Evolutionary conservation across 2,329 filamentous ascomycete species (phyloP).

Genomic region (Bisporella sp.): DNA sequence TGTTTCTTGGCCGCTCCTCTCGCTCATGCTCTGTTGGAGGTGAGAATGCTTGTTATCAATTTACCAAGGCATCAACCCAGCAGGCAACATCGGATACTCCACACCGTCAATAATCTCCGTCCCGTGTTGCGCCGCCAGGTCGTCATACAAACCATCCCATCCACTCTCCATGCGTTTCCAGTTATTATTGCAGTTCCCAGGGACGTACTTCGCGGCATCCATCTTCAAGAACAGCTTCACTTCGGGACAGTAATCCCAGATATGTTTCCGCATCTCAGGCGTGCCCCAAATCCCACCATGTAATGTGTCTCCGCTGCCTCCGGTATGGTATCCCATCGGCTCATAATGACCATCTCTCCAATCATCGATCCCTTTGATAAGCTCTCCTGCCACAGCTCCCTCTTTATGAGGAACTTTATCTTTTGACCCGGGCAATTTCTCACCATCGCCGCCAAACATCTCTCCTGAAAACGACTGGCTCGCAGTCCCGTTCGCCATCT

Average conservation of each 20-base stretch:
- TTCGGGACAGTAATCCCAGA: constrained; percentile 52
- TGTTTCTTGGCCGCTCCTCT: too few species aligned
- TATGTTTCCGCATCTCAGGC: constrained; percentile 38
- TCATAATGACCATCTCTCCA: constrained; percentile 46
- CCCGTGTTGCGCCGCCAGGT: neutral
- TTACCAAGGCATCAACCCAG: constrained; percentile 24
- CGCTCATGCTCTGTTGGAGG: too few species aligned
- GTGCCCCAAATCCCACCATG: constrained; percentile 43
- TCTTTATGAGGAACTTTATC: constrained; percentile 12
- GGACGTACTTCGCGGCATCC: constrained; percentile 45
- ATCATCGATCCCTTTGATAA: constrained; percentile 38
- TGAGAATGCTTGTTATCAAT: neutral
- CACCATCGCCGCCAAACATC: constrained; percentile 32
- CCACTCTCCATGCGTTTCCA: constrained; percentile 36
- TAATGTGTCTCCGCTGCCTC: constrained; percentile 39
- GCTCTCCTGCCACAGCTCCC: constrained; percentile 18
- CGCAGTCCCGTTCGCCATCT: constrained; percentile 44
- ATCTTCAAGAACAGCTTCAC: constrained; percentile 50
- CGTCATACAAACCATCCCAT: constrained; percentile 15
- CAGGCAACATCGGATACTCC: constrained; percentile 25
- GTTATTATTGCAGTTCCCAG: constrained; percentile 36
- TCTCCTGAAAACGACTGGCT: constrained; percentile 45
- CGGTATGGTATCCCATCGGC: constrained; percentile 53
- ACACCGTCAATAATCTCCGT: constrained; percentile 25
- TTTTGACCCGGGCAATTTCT: constrained; percentile 16